Percentiles rank a stretch among this genome's conserved stretches.
phyloP scores from a whole-genome alignment of 805 yeast species.

The Nakazawaea populi region DNA sequence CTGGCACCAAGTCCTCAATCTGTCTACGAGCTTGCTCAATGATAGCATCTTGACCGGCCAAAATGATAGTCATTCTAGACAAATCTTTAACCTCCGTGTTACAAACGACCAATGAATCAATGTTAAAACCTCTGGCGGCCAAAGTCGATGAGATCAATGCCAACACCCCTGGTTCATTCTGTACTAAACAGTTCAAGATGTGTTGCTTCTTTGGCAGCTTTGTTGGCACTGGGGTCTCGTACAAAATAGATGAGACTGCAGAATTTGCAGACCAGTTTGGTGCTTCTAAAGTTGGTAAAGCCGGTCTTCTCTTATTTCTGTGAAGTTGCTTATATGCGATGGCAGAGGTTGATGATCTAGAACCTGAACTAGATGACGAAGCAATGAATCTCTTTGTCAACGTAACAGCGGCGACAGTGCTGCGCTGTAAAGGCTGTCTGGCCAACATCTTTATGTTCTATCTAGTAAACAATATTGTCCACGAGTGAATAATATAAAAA shows the following conservation, averaged over 20 bases:
- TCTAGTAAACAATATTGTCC: not conserved
- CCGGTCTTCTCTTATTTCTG: slow-evolving; percentile 80
- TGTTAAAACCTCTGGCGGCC: slow-evolving; percentile 98
- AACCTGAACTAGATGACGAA: slow-evolving; percentile 3
- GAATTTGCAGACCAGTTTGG: slow-evolving; percentile 96
- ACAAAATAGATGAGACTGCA: slow-evolving; percentile 91
- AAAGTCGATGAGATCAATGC: slow-evolving; percentile 90
- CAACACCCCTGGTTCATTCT: slow-evolving; percentile 97
- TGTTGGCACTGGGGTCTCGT: slow-evolving; percentile 76
- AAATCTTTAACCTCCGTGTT: slow-evolving; percentile 93
- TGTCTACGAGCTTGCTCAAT: slow-evolving; percentile 98
- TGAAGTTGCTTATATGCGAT: slow-evolving; percentile 90
- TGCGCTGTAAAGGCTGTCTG: not conserved
- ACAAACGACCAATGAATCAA: slow-evolving; percentile 94
- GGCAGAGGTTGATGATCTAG: slow-evolving; percentile 75
- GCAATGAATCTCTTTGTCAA: slow-evolving; percentile 2
- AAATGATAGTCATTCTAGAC: slow-evolving; percentile 93
- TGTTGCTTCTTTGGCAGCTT: slow-evolving; percentile 70
- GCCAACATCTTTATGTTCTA: not conserved
- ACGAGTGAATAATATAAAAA: no score
- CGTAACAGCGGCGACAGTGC: not conserved
- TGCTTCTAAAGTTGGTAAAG: slow-evolving; percentile 87
- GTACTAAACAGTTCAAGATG: slow-evolving; percentile 93
- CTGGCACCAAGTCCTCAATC: slow-evolving; percentile 96
- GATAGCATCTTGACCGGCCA: slow-evolving; percentile 92